Evolutionary conservation across 306 rosid species (phyloP), one percentile per base, ranked within the genome.

Genomic region (Fagus crenata): DNA sequence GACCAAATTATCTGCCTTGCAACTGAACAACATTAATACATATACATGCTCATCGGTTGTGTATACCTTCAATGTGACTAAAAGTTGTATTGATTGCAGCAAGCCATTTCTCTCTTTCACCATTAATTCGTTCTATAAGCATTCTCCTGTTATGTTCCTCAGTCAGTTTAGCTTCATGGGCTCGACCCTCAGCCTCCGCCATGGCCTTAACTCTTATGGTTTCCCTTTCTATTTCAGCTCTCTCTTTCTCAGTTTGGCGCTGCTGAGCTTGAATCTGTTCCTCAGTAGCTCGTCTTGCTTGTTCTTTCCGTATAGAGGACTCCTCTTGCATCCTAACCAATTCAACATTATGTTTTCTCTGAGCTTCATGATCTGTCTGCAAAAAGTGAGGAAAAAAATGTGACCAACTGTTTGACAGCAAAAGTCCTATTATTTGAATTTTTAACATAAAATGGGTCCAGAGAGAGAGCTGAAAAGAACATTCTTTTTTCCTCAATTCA

Each of bases 31-130:
- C 42, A 51, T 60, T 39, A 42, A 51, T 43, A 49, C 28, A 5
- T 36, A 65, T 13, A 72, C 40, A 73, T 33, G 17, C 74, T 58
- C 39, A 43, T 49, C 51, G 72, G 37, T 55, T 73, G 68, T 75
- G 68, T 39, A 56, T 80, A 93, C 99, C 99, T 93, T 96, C 99
- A 78, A 96, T 87, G 79, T 96, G 99, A 86, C 97, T 63, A 79
- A 96, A 92, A 77, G 98, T 82, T 69, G 99, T 82, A 81, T 93
- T 91, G 61, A 96, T 96, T 71, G 99, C 99, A 73, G 99, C 97
- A 78, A 96, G 93, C 99, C 98, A 96, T 86, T 96, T 96, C 77
- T 96, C 98, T 68, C 82, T 91, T 90, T 96, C 98, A 59, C 98
- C 99, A 51, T 86, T 93, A 77, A 96, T 75, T 65, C 89, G 87